A percentile compares a stretch with the other conserved stretches of the same genome.
Evolutionary conservation across 129 eudicot species (phyloP).

Genomic region (Cynara cardunculus): DNA sequence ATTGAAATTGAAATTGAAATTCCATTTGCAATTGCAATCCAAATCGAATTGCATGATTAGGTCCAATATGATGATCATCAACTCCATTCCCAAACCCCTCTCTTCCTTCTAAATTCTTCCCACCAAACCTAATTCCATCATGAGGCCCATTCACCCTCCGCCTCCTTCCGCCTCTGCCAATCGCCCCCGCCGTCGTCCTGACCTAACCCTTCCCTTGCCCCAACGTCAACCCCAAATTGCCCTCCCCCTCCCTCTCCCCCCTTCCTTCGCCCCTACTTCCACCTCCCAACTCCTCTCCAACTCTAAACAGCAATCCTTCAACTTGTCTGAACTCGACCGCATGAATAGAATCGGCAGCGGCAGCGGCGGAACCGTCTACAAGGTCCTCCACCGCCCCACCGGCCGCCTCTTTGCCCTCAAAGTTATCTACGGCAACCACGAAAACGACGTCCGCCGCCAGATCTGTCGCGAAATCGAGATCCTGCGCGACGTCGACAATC

Average conservation of each 20-base stretch:
- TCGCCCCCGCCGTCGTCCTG: constrained; percentile 57
- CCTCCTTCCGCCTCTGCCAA: constrained; percentile 29
- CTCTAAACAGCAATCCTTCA: constrained; percentile 8
- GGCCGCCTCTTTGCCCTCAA: constrained; percentile 52
- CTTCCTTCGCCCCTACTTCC: constrained; percentile 35
- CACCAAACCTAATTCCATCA: not conserved
- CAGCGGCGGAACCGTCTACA: constrained; percentile 77
- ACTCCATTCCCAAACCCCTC: constrained; percentile 6
- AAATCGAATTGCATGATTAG: not conserved
- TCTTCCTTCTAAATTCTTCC: constrained; percentile 2
- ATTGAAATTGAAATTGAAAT: not conserved
- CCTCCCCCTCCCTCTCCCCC: constrained; percentile 52
- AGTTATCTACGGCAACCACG: constrained; percentile 73
- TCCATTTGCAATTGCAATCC: too few species aligned
- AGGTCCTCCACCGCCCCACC: constrained; percentile 73
- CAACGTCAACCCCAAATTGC: constrained; percentile 43
- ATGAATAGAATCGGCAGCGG: constrained; percentile 74
- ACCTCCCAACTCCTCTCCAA: constrained; percentile 5
- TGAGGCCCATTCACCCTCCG: constrained; percentile 58
- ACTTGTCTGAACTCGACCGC: constrained; percentile 56
- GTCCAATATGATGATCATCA: not conserved
- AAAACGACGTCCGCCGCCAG: constrained; percentile 62
- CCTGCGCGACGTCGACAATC: constrained; percentile 70
- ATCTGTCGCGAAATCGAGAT: constrained; percentile 80
- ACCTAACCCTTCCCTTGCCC: constrained; percentile 59